Evolutionary conservation across 23 red algal species (phyloP).

Genomic region (Gracilaria caudata): DNA sequence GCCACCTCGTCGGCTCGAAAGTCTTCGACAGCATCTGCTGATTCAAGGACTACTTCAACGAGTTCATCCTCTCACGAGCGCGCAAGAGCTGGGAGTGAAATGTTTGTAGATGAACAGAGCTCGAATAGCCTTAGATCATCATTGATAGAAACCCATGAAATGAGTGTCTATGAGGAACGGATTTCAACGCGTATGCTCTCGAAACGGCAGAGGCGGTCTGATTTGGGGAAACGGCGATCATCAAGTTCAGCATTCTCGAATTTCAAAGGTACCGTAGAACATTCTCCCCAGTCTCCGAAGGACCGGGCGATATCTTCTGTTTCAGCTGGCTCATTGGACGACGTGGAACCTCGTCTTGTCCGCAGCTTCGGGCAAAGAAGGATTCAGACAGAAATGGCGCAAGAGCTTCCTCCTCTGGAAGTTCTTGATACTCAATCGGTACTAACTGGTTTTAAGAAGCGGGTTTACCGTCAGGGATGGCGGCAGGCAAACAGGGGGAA

Average conservation of each 20-base stretch:
- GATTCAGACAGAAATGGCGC: conserved; percentile 19
- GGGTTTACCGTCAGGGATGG: neutral
- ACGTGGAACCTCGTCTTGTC: conserved; percentile 32
- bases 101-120: neutral
- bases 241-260: neutral
- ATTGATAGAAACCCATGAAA: neutral
- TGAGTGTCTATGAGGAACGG: neutral
- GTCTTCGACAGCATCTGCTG: neutral
- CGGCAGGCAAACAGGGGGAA: neutral
- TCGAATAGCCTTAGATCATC: conserved; percentile 1
- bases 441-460: neutral
- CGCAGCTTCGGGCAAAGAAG: conserved; percentile 27
- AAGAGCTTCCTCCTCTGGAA: neutral
- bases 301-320: neutral
- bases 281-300: neutral
- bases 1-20: neutral
- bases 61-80: neutral
- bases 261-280: neutral
- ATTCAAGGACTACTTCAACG: neutral
- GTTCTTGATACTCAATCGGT: conserved; percentile 14
- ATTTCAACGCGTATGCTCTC: neutral
- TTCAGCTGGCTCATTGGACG: neutral
- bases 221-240: neutral
- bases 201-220: neutral
- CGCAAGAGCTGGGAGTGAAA: neutral